Evolutionary conservation across 2,329 filamentous ascomycete species (phyloP).

Genomic region (Exophiala sp.): DNA sequence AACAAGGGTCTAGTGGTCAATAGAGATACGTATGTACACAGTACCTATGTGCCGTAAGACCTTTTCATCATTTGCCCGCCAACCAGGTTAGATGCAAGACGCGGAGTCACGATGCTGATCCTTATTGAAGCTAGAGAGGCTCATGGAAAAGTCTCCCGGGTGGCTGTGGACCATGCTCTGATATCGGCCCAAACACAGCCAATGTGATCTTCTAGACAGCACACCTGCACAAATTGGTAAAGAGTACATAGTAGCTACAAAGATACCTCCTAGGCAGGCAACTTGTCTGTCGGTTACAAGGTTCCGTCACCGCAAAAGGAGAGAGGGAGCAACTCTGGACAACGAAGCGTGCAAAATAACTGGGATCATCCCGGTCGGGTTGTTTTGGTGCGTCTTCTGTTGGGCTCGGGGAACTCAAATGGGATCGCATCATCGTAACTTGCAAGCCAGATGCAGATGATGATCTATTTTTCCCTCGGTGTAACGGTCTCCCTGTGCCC

Average conservation of each 20-base stretch:
- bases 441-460: not conserved
- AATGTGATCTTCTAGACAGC: not conserved
- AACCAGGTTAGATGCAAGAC: not conserved
- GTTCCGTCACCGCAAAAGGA: slow-evolving; percentile 1
- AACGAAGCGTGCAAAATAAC: no score
- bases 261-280: no score
- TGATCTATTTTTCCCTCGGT: slow-evolving; percentile 1
- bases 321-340: not conserved
- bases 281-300: no score
- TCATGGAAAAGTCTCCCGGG: slow-evolving; percentile 3
- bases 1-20: not conserved
- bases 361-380: slow-evolving; percentile 12
- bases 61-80: not conserved
- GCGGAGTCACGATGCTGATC: not conserved
- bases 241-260: not conserved
- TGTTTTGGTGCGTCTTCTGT: slow-evolving; percentile 7
- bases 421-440: not conserved
- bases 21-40: no score
- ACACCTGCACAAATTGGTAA: not conserved
- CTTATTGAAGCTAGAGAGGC: not conserved
- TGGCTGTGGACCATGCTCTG: not conserved
- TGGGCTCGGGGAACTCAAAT: slow-evolving; percentile 6
- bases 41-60: no score
- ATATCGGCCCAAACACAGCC: not conserved
- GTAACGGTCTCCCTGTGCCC: slow-evolving; percentile 1